These are phyloP conservation scores for Cytospora mali DNA, from an alignment of 2,329 filamentous ascomycete genomes.

Conservation along the genomic window DNA sequence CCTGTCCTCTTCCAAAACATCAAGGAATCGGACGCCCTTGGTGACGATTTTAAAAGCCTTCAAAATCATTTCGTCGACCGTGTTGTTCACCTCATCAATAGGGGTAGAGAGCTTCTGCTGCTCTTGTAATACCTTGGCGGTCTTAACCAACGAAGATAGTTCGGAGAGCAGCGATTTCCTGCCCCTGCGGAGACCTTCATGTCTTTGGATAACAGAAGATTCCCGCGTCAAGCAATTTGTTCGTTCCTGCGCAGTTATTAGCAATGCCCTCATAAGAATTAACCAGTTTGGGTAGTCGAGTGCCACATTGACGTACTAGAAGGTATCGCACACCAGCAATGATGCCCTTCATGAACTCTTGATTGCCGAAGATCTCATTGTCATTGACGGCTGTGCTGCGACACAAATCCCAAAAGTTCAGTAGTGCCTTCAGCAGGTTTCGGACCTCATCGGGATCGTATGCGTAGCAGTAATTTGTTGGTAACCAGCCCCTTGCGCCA, in stretches of 20 bases:
- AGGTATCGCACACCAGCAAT: constrained; percentile 92
- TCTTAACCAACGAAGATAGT: constrained; percentile 85
- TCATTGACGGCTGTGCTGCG: constrained; percentile 76
- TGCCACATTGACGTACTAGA: constrained; percentile 62
- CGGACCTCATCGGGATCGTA: constrained; percentile 90
- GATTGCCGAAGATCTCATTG: constrained; percentile 78
- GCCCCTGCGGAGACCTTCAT: constrained; percentile 75
- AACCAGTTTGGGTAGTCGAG: not conserved
- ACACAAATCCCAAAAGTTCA: constrained; percentile 91
- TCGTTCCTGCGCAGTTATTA: constrained; percentile 65
- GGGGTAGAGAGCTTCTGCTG: constrained; percentile 56
- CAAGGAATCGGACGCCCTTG: constrained; percentile 85
- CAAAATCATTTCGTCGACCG: constrained; percentile 89
- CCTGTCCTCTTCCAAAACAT: constrained; percentile 73
- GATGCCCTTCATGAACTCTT: constrained; percentile 92
- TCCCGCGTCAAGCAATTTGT: constrained; percentile 87
- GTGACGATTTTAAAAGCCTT: constrained; percentile 95
- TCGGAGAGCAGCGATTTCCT: constrained; percentile 89
- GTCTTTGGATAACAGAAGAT: constrained; percentile 71
- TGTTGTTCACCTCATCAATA: constrained; percentile 66
- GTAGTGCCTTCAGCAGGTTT: constrained; percentile 79
- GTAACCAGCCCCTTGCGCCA: constrained; percentile 89
- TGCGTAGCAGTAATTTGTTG: constrained; percentile 96
- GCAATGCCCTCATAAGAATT: constrained; percentile 17
- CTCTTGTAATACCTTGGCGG: constrained; percentile 82